These are phyloP conservation scores for Dendrocalamus latiflorus DNA, from an alignment of 202 grass and related monocot genomes.

Conservation along the genomic window DNA sequence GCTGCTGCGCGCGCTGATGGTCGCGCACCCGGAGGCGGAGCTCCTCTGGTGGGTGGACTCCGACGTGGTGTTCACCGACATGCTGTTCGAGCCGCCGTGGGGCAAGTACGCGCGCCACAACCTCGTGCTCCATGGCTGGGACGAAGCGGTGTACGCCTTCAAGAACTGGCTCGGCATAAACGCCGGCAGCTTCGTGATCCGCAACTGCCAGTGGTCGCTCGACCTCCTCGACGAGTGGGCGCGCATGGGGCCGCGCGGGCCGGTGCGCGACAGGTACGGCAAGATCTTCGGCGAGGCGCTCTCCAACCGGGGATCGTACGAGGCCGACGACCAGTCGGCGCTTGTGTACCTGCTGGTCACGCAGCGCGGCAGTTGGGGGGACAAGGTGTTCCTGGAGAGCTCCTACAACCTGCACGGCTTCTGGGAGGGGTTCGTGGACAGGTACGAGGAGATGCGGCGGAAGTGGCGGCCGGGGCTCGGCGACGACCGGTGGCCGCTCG, in stretches of 20 bases:
- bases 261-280: too few relatives aligned
- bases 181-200: slow-evolving; percentile 50
- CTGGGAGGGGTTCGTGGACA: background rate
- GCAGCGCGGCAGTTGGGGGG: background rate
- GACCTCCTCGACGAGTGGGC: slow-evolving; percentile 59
- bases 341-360: slow-evolving; percentile 82
- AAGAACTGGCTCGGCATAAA: slow-evolving; percentile 73
- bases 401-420: background rate
- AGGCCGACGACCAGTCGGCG: slow-evolving; percentile 91
- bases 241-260: slow-evolving; percentile 44
- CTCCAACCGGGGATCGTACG: slow-evolving; percentile 52
- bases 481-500: slow-evolving; percentile 60
- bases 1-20: slow-evolving; percentile 62
- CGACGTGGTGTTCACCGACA: slow-evolving; percentile 88
- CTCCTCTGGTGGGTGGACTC: slow-evolving; percentile 92
- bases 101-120: slow-evolving; percentile 55
- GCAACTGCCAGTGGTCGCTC: slow-evolving; percentile 70
- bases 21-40: slow-evolving; percentile 78
- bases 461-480: slow-evolving; percentile 39
- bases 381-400: background rate
- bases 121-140: slow-evolving; percentile 58
- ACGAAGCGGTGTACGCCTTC: slow-evolving; percentile 57
- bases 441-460: background rate
- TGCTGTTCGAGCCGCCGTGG: slow-evolving; percentile 92
- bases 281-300: slow-evolving; percentile 50